Percentiles rank a stretch among this genome's conserved stretches.
Evolutionary conservation across 306 rosid genomes (phyloP).

Genomic region (Canavalia ensiformis): DNA sequence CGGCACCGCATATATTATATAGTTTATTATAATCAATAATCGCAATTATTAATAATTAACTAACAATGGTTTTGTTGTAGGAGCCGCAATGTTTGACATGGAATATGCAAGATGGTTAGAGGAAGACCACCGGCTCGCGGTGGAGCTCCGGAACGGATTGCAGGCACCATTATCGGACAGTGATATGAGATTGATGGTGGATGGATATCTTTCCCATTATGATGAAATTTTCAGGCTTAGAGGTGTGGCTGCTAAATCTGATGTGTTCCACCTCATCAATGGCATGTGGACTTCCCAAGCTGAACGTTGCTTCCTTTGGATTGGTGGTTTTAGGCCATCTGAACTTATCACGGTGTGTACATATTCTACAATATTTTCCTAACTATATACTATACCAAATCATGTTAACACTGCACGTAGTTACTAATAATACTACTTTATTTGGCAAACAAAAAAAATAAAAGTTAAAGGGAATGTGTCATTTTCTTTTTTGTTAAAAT

Average conservation of each 20-base stretch:
- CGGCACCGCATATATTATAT: slow-evolving; percentile 14
- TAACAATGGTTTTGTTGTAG: slow-evolving; percentile 42
- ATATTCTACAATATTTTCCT: too few species aligned
- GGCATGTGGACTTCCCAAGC: slow-evolving; percentile 90
- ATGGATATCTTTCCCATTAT: slow-evolving; percentile 72
- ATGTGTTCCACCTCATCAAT: slow-evolving; percentile 81
- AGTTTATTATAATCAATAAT: neutral
- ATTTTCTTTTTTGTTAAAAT: slow-evolving; percentile 24
- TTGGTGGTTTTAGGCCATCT: slow-evolving; percentile 90
- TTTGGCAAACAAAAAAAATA: neutral
- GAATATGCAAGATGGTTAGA: slow-evolving; percentile 93
- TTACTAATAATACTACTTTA: neutral
- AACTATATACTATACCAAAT: too few species aligned
- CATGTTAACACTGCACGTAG: too few species aligned
- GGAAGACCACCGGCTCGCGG: slow-evolving; percentile 75
- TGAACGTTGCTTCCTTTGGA: slow-evolving; percentile 96
- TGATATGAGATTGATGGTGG: slow-evolving; percentile 74
- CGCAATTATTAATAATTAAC: neutral
- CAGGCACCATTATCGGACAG: slow-evolving; percentile 68
- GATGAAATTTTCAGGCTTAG: slow-evolving; percentile 82
- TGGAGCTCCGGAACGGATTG: slow-evolving; percentile 73
- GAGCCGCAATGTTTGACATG: slow-evolving; percentile 94
- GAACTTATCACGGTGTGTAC: slow-evolving; percentile 76
- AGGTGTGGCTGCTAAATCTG: slow-evolving; percentile 79
- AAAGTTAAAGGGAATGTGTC: neutral